Percentiles rank a stretch among this genome's conserved stretches.
These are phyloP conservation scores for Garcia nutans DNA, from an alignment of 345 rosid genomes.

Conservation along the genomic window DNA sequence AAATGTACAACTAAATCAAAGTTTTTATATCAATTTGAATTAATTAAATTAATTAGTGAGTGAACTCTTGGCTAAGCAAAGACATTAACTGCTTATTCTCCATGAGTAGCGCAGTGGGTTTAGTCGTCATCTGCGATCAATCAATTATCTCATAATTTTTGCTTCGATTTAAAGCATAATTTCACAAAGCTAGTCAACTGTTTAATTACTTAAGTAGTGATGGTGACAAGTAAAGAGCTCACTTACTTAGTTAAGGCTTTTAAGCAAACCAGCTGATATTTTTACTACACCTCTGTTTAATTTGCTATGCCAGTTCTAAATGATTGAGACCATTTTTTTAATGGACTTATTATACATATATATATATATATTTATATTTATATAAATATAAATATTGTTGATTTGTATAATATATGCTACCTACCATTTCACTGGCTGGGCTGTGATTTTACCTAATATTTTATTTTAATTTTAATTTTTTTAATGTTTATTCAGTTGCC, in stretches of 20 bases:
- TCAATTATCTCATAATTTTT: conserved; percentile 26
- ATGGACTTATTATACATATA: no score
- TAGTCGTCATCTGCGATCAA: conserved; percentile 18
- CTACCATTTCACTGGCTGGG: conserved; percentile 12
- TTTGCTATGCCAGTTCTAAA: not conserved
- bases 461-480: not conserved
- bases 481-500: not conserved
- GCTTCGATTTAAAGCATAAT: conserved; percentile 34
- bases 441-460: not conserved
- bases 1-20: no score
- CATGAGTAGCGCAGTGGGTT: conserved; percentile 23
- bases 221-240: conserved; percentile 12
- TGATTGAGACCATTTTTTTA: conserved; percentile 3
- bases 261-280: conserved; percentile 16
- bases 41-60: conserved; percentile 2
- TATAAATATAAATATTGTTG: no score
- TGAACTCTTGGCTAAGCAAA: conserved; percentile 27
- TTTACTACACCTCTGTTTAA: not conserved
- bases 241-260: conserved; percentile 1
- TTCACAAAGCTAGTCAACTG: conserved; percentile 13
- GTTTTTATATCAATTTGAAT: no score
- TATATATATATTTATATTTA: no score
- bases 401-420: not conserved
- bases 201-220: conserved; percentile 25
- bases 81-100: not conserved